Conservation (phyloP, 208 protist genomes). For the Perkinsela sp. region DNA sequence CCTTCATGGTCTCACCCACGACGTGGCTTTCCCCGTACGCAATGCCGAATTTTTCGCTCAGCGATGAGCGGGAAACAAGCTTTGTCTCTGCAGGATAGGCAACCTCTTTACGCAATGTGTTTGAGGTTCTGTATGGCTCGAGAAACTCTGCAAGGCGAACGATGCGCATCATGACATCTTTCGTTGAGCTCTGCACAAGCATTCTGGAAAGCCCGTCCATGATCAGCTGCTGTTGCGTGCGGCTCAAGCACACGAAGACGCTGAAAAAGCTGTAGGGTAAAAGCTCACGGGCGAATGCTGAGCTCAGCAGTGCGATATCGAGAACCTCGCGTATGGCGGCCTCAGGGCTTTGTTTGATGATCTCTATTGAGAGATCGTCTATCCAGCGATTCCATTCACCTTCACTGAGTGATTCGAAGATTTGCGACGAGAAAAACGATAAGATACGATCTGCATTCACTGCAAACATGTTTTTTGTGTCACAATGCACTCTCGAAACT, state of each 20-base stretch:
- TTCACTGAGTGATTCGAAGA: neutral
- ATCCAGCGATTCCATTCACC: neutral
- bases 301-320: neutral
- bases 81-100: neutral
- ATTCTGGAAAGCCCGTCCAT: neutral
- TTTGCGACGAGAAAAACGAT: neutral
- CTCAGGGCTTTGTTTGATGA: neutral
- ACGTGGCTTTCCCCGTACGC: neutral
- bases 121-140: neutral
- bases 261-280: neutral
- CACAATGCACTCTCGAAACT: too few species aligned
- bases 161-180: constrained; percentile 1
- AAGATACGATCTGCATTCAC: neutral
- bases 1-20: neutral
- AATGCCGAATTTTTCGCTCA: neutral
- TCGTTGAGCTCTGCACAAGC: neutral
- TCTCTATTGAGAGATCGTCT: neutral
- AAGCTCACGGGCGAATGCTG: neutral
- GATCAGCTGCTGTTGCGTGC: neutral
- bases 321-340: neutral
- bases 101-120: neutral
- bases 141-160: neutral
- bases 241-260: neutral
- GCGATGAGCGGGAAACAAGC: neutral
- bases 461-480: neutral